These are phyloP conservation scores for Bidens hawaiensis DNA, from an alignment of 140 eudicot species.

Conservation along the genomic window DNA sequence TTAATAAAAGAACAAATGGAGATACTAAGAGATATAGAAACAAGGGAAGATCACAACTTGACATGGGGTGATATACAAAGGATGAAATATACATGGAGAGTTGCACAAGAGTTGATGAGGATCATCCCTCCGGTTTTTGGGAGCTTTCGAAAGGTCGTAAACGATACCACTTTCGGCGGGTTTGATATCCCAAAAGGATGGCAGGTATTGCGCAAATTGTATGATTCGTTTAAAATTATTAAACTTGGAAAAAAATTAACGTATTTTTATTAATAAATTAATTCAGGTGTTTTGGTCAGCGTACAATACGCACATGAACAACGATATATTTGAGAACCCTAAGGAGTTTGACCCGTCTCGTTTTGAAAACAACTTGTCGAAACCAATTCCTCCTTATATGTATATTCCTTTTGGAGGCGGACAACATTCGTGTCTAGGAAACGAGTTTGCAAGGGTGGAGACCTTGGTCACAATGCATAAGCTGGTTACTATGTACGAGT, in stretches of 20 bases:
- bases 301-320: slow-evolving; percentile 19
- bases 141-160: slow-evolving; percentile 24
- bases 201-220: slow-evolving; percentile 21
- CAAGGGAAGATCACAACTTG: slow-evolving; percentile 16
- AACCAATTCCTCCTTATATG: slow-evolving; percentile 23
- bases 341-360: slow-evolving; percentile 30
- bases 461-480: slow-evolving; percentile 21
- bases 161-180: slow-evolving; percentile 34
- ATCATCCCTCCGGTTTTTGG: slow-evolving; percentile 35
- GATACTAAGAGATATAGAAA: slow-evolving; percentile 17
- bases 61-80: slow-evolving; percentile 37
- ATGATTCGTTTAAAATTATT: not conserved
- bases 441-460: slow-evolving; percentile 32
- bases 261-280: not conserved
- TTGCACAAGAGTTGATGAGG: slow-evolving; percentile 40
- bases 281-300: slow-evolving; percentile 28
- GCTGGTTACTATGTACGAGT: slow-evolving; percentile 27
- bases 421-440: slow-evolving; percentile 22
- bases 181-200: slow-evolving; percentile 41
- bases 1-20: slow-evolving; percentile 19
- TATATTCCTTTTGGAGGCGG: slow-evolving; percentile 37
- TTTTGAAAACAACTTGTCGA: slow-evolving; percentile 16
- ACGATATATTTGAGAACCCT: slow-evolving; percentile 19
- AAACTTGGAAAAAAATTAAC: not conserved
- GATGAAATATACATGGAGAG: slow-evolving; percentile 47